These are phyloP conservation scores for Trametes hirsuta DNA, from an alignment of 1,284 basidiomycete species.

Conservation along the genomic window DNA sequence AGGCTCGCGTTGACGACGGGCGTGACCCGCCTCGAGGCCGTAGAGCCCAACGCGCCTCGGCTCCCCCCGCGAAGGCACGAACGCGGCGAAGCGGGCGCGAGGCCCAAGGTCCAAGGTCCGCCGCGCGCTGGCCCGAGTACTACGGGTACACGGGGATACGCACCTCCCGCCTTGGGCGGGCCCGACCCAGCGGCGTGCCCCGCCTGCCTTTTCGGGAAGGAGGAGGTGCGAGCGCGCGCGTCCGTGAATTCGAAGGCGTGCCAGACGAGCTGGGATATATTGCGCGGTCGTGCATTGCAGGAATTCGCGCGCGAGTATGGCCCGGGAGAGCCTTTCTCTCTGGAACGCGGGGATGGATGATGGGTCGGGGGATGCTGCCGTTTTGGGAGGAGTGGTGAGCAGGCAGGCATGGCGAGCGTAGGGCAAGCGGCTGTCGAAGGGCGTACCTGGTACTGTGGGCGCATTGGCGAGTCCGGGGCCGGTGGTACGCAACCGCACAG, in stretches of 20 bases:
- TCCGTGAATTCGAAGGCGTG: too few species aligned
- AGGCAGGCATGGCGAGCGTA: neutral
- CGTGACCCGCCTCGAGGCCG: neutral
- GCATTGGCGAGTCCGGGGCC: neutral
- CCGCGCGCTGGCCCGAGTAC: neutral
- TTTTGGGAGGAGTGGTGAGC: neutral
- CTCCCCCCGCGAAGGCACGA: neutral
- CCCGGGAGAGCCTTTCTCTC: neutral
- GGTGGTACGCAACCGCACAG: neutral
- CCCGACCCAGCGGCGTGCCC: neutral
- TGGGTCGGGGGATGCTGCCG: neutral
- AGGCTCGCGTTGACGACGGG: neutral
- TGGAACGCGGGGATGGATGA: neutral
- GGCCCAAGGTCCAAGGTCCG: neutral
- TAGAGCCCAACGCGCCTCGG: neutral
- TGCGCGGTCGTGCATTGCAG: neutral
- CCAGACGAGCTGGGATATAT: constrained; percentile 5
- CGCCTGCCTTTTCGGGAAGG: neutral
- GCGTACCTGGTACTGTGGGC: neutral
- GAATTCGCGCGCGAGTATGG: neutral
- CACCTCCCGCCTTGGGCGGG: constrained; percentile 1
- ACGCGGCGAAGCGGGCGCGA: neutral
- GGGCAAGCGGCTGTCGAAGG: constrained; percentile 3
- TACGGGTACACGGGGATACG: neutral
- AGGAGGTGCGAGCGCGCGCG: neutral